Conservation (phyloP, 306 rosid genomes). For the Trifolium fragiferum region DNA sequence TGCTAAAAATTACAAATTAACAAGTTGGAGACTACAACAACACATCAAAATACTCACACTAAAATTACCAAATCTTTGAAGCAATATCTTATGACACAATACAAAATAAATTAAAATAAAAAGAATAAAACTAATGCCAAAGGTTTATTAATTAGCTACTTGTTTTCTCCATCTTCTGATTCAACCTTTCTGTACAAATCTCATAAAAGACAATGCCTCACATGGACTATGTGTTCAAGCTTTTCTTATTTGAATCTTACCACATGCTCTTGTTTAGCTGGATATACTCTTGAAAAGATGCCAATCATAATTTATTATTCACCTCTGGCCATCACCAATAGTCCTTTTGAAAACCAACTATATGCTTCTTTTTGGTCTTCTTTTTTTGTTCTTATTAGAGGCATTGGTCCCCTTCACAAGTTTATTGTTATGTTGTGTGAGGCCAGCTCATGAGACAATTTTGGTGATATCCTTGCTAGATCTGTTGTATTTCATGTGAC, state of each 20-base stretch:
- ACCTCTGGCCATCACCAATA: slow-evolving; percentile 20
- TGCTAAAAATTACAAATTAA: slow-evolving; percentile 46
- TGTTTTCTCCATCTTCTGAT: slow-evolving; percentile 40
- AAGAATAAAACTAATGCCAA: slow-evolving; percentile 29
- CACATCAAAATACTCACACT: slow-evolving; percentile 30
- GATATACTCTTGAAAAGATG: slow-evolving; percentile 19
- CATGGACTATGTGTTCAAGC: slow-evolving; percentile 29
- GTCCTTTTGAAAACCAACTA: slow-evolving; percentile 18
- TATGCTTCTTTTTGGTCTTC: slow-evolving; percentile 1
- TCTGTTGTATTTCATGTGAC: slow-evolving; percentile 85
- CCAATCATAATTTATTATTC: slow-evolving; percentile 22
- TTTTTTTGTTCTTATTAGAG: slow-evolving; percentile 17
- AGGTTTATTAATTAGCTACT: slow-evolving; percentile 21
- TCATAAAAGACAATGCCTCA: slow-evolving; percentile 26
- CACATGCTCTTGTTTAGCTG: slow-evolving; percentile 24
- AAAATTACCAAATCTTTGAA: slow-evolving; percentile 32
- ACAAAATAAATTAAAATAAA: not conserved
- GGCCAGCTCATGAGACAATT: slow-evolving; percentile 41
- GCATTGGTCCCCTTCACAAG: slow-evolving; percentile 8
- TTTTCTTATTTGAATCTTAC: slow-evolving; percentile 5
- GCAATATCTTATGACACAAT: slow-evolving; percentile 33
- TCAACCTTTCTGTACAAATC: slow-evolving; percentile 37
- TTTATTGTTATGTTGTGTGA: slow-evolving; percentile 7
- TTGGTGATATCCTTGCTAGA: slow-evolving; percentile 56
- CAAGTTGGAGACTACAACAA: slow-evolving; percentile 42